Evolutionary conservation across 495 filamentous ascomycete genomes (phyloP).

Genomic region (Xylaria grammica): DNA sequence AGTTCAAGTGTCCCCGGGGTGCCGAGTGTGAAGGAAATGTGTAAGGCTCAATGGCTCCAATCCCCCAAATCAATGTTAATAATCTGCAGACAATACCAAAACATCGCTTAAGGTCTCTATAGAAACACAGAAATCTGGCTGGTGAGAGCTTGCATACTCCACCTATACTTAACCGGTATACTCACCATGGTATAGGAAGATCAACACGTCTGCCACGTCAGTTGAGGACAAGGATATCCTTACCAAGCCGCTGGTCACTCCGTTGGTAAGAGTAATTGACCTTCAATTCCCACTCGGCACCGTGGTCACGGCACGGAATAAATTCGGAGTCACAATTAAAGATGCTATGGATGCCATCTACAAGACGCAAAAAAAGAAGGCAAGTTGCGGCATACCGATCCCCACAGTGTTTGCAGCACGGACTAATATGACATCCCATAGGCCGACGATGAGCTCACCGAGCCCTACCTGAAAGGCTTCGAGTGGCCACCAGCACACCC

Average conservation of each 20-base stretch:
- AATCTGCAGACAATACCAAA: slow-evolving; percentile 67
- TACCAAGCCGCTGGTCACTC: slow-evolving; percentile 77
- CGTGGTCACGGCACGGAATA: slow-evolving; percentile 84
- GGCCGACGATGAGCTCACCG: slow-evolving; percentile 87
- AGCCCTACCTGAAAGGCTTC: slow-evolving; percentile 86
- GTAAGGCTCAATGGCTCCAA: slow-evolving; percentile 53
- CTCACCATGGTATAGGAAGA: slow-evolving; percentile 65
- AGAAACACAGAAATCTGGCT: slow-evolving; percentile 88
- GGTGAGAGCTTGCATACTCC: slow-evolving; percentile 59
- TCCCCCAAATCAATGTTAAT: slow-evolving; percentile 18
- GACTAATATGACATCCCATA: slow-evolving; percentile 40
- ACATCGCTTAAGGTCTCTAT: slow-evolving; percentile 79
- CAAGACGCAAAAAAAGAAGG: slow-evolving; percentile 95
- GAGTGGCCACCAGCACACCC: slow-evolving; percentile 67
- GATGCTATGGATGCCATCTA: slow-evolving; percentile 92
- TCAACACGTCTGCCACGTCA: slow-evolving; percentile 79
- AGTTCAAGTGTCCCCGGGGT: slow-evolving; percentile 72
- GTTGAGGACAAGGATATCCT: slow-evolving; percentile 81
- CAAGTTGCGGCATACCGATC: slow-evolving; percentile 31
- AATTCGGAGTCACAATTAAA: slow-evolving; percentile 93
- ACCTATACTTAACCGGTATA: slow-evolving; percentile 8
- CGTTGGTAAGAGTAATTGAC: slow-evolving; percentile 91
- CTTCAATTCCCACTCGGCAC: slow-evolving; percentile 86
- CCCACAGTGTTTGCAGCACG: no score
- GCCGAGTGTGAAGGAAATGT: slow-evolving; percentile 83